Conservation (phyloP, 768 basidiomycete species). For the Calocybe indica region DNA sequence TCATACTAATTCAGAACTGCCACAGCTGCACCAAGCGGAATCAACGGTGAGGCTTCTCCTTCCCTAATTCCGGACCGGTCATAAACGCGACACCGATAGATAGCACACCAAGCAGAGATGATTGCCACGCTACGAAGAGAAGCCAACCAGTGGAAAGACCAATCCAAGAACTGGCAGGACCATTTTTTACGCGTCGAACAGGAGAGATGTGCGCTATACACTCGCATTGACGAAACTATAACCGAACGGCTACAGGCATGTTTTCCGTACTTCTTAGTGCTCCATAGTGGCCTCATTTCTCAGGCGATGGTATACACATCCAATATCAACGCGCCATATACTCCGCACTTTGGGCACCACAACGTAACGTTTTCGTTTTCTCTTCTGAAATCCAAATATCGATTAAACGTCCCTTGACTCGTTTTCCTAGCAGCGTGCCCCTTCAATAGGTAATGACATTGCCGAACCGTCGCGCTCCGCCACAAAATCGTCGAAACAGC, state of each 20-base stretch:
- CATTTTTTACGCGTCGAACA: slow-evolving; percentile 72
- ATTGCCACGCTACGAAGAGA: slow-evolving; percentile 61
- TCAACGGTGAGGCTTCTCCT: slow-evolving; percentile 37
- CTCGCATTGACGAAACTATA: slow-evolving; percentile 53
- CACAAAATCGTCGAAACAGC: too few species aligned
- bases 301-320: slow-evolving; percentile 1
- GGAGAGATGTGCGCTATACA: slow-evolving; percentile 53
- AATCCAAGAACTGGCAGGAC: slow-evolving; percentile 74
- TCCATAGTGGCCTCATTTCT: background rate
- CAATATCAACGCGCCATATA: slow-evolving; percentile 13
- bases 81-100: slow-evolving; percentile 24
- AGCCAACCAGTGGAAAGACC: slow-evolving; percentile 67
- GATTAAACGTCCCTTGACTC: too few species aligned
- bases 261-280: background rate
- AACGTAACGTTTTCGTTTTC: slow-evolving; percentile 15
- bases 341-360: slow-evolving; percentile 24
- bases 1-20: slow-evolving; percentile 8
- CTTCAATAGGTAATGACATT: too few species aligned
- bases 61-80: background rate
- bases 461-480: too few species aligned
- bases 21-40: slow-evolving; percentile 50
- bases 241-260: slow-evolving; percentile 43
- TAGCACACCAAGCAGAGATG: slow-evolving; percentile 53
- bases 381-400: too few species aligned
- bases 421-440: too few species aligned